Evolutionary conservation across 805 yeast genomes (phyloP).

Genomic region (Tetrapisispora iriomotensis): DNA sequence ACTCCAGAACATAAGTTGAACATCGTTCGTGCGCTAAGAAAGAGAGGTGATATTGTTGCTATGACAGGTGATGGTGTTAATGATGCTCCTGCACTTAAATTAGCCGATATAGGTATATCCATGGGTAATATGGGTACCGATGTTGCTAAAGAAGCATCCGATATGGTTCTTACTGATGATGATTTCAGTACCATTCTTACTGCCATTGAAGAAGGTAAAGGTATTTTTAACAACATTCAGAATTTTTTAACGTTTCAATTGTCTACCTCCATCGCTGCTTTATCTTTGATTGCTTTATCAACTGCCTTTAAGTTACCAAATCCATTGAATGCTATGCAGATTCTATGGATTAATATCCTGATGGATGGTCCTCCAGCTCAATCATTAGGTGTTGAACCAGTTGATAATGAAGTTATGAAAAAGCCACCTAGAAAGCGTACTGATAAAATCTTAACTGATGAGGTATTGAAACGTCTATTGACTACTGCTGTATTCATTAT

Average conservation of each 20-base stretch:
- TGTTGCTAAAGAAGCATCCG: constrained; percentile 97
- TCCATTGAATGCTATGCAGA: constrained; percentile 97
- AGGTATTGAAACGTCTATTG: constrained; percentile 60
- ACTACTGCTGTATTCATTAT: constrained; percentile 67
- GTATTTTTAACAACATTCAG: constrained; percentile 91
- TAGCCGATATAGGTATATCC: constrained; percentile 95
- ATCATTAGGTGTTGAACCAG: constrained; percentile 94
- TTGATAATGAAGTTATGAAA: constrained; percentile 89
- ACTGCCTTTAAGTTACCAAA: constrained; percentile 83
- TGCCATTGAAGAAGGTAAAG: constrained; percentile 96
- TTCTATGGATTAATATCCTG: constrained; percentile 89
- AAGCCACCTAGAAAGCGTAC: constrained; percentile 90
- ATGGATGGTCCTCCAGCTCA: constrained; percentile 99
- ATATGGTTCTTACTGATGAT: constrained; percentile 94
- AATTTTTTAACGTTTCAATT: constrained; percentile 90
- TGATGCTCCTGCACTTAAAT: constrained; percentile 94
- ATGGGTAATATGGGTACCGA: constrained; percentile 95
- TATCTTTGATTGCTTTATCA: constrained; percentile 77
- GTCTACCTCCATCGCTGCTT: constrained; percentile 92
- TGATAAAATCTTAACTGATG: constrained; percentile 70
- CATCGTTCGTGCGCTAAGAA: constrained; percentile 81
- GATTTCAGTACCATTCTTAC: constrained; percentile 88
- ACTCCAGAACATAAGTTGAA: constrained; percentile 90
- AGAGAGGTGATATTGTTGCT: constrained; percentile 90
- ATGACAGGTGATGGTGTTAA: constrained; percentile 99